phyloP scores from a whole-genome alignment of 495 filamentous ascomycete species.

The Aspergillus haitiensis region DNA sequence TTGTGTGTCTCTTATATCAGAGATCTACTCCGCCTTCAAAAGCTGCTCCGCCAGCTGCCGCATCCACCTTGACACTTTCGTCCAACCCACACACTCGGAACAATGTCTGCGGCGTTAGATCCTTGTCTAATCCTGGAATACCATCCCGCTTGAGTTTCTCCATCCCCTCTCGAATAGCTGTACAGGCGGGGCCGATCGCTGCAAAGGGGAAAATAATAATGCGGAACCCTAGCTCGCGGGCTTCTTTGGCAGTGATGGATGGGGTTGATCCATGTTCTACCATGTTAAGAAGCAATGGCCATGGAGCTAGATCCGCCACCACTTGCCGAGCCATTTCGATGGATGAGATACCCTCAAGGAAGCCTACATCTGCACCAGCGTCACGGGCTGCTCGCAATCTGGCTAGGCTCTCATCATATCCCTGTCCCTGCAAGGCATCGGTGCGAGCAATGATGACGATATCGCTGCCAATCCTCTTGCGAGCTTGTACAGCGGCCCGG shows the following conservation, averaged over 20 bases:
- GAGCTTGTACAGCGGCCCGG: conserved; percentile 53
- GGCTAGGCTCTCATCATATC: conserved; percentile 60
- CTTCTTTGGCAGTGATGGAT: conserved; percentile 57
- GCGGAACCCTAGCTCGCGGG: conserved; percentile 59
- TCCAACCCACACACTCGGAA: conserved; percentile 62
- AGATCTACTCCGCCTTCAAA: conserved; percentile 45
- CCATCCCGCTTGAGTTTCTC: conserved; percentile 53
- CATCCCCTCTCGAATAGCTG: conserved; percentile 50
- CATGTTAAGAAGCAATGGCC: conserved; percentile 66
- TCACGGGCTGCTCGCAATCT: conserved; percentile 57
- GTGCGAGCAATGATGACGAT: conserved; percentile 72
- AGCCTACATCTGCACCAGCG: conserved; percentile 62
- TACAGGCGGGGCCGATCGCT: conserved; percentile 52
- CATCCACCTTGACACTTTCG: conserved; percentile 58
- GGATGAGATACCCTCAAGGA: conserved; percentile 52
- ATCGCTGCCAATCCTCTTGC: conserved; percentile 52
- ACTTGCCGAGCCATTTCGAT: conserved; percentile 37
- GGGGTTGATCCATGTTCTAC: conserved; percentile 65
- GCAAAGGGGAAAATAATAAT: conserved; percentile 64
- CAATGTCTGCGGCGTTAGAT: conserved; percentile 53
- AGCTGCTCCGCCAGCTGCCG: conserved; percentile 53
- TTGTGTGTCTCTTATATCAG: neutral
- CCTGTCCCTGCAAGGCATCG: conserved; percentile 59
- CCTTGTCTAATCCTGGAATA: conserved; percentile 44
- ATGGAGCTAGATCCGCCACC: conserved; percentile 54